These are phyloP conservation scores for Eucalyptus regnans DNA, from an alignment of 345 rosid species.

Conservation along the genomic window DNA sequence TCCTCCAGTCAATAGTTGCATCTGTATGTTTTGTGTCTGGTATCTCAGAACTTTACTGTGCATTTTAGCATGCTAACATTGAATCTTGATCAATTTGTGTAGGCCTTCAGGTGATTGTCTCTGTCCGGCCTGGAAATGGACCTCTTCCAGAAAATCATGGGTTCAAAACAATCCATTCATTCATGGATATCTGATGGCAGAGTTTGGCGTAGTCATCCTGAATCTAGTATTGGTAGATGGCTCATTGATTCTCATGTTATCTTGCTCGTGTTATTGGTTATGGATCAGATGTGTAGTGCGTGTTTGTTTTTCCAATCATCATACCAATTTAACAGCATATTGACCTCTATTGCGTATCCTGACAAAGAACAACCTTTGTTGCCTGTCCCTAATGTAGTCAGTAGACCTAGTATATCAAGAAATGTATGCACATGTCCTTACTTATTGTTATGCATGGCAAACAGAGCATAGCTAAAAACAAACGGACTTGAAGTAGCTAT, in stretches of 20 bases:
- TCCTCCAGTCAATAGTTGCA: background rate
- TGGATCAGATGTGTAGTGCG: background rate
- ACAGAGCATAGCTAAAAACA: background rate
- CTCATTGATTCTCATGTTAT: background rate
- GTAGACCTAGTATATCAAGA: background rate
- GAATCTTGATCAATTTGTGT: background rate
- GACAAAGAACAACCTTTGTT: background rate
- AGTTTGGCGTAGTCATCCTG: background rate
- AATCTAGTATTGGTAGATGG: background rate
- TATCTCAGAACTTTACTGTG: background rate
- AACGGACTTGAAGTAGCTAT: background rate
- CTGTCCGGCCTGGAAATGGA: conserved; percentile 64
- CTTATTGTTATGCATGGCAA: background rate
- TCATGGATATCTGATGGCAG: conserved; percentile 36
- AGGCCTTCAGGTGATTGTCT: conserved; percentile 55
- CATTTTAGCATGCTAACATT: background rate
- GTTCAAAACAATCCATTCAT: conserved; percentile 54
- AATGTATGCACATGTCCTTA: background rate
- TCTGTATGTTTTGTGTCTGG: background rate
- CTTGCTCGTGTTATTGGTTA: background rate
- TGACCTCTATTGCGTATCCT: background rate
- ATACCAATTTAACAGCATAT: background rate
- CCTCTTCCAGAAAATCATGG: conserved; percentile 53
- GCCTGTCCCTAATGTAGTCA: background rate
- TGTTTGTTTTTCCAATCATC: background rate